phyloP scores from a whole-genome alignment of 1,139 yeast genomes.

The Blastobotrys indianensis region DNA sequence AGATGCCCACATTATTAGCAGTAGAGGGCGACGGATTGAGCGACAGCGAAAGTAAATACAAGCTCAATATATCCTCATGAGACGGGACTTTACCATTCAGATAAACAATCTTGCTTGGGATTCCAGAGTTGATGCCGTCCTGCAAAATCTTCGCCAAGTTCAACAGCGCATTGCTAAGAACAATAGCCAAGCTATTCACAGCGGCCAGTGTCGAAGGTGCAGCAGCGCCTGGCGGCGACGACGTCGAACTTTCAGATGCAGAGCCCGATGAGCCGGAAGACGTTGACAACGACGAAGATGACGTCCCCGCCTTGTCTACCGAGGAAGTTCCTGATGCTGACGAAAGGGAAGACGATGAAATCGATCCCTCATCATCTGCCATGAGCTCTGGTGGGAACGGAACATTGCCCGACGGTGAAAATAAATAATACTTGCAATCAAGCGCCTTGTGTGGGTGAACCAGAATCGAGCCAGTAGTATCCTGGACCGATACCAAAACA shows the following conservation, averaged over 20 bases:
- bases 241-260: background rate
- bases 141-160: slow-evolving; percentile 34
- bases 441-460: slow-evolving; percentile 18
- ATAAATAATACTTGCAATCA: slow-evolving; percentile 15
- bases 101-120: slow-evolving; percentile 24
- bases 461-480: slow-evolving; percentile 8
- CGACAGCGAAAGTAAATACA: slow-evolving; percentile 31
- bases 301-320: too few species aligned
- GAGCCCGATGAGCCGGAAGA: background rate
- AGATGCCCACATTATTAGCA: slow-evolving; percentile 33
- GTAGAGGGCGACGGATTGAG: slow-evolving; percentile 32
- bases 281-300: too few species aligned
- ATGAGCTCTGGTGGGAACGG: slow-evolving; percentile 15
- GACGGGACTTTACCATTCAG: slow-evolving; percentile 30
- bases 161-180: slow-evolving; percentile 29
- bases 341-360: too few species aligned
- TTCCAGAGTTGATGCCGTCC: slow-evolving; percentile 32
- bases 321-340: too few species aligned
- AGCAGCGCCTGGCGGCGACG: background rate
- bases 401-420: slow-evolving; percentile 18
- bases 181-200: slow-evolving; percentile 9
- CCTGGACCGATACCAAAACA: slow-evolving; percentile 5
- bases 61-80: slow-evolving; percentile 27
- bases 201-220: background rate
- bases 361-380: background rate